A percentile compares a stretch with the other conserved stretches of the same genome.
These are phyloP conservation scores for Annulohypoxylon bovei DNA, from an alignment of 495 filamentous ascomycete genomes.

Conservation along the genomic window DNA sequence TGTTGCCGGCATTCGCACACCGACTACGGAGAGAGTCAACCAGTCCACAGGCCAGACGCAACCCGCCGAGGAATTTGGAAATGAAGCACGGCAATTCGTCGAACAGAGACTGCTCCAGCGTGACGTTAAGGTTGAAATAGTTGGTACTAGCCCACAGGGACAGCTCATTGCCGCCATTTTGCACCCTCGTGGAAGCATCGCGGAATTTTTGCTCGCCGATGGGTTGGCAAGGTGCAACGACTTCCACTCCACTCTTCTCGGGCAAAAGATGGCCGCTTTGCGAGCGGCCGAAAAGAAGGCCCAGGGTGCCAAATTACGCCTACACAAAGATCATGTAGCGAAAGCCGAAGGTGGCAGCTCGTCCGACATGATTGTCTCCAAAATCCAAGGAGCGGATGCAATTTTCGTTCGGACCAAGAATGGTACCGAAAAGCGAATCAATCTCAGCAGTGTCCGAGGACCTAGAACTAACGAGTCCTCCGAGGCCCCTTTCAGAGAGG, in stretches of 20 bases:
- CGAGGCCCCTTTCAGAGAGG: constrained; percentile 84
- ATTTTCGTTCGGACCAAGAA: constrained; percentile 84
- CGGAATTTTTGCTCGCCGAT: constrained; percentile 83
- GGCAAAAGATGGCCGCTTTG: constrained; percentile 82
- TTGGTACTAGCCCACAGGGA: constrained; percentile 87
- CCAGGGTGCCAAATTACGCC: constrained; percentile 73
- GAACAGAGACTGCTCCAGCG: constrained; percentile 87
- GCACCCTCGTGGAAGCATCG: constrained; percentile 92
- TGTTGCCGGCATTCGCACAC: constrained; percentile 89
- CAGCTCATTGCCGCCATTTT: constrained; percentile 82
- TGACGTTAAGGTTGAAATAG: constrained; percentile 78
- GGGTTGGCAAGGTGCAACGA: constrained; percentile 93
- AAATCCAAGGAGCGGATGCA: constrained; percentile 89
- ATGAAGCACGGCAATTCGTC: constrained; percentile 85
- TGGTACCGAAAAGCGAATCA: constrained; percentile 87
- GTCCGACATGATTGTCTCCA: constrained; percentile 80
- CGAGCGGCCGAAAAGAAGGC: constrained; percentile 89
- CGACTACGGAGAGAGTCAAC: constrained; percentile 82
- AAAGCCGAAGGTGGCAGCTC: constrained; percentile 66
- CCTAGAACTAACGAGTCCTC: constrained; percentile 70
- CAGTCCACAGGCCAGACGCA: constrained; percentile 79
- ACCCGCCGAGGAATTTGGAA: constrained; percentile 85
- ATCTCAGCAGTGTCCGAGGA: constrained; percentile 89
- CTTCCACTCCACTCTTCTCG: constrained; percentile 90
- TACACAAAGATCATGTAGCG: constrained; percentile 81